phyloP scores from a whole-genome alignment of 176 grass and related monocot species.

The Avena sativa region DNA sequence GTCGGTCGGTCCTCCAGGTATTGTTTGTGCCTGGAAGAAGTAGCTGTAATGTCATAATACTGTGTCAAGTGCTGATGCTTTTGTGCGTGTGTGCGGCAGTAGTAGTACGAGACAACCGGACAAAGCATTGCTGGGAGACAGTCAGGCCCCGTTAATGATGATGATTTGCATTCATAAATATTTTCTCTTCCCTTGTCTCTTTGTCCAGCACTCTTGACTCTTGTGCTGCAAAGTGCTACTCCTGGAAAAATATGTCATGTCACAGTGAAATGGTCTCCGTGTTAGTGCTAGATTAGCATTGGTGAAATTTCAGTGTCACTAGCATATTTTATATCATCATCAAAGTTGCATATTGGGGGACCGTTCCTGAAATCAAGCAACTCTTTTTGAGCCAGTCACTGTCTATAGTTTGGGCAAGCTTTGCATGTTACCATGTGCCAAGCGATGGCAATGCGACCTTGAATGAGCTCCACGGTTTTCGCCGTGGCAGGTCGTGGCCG shows the following conservation, averaged over 20 bases:
- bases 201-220: slow-evolving; percentile 13
- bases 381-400: background rate
- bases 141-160: slow-evolving; percentile 44
- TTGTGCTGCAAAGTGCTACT: background rate
- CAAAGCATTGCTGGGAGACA: slow-evolving; percentile 42
- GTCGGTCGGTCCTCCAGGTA: slow-evolving; percentile 9
- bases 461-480: slow-evolving; percentile 26
- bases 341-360: background rate
- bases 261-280: background rate
- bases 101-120: slow-evolving; percentile 43
- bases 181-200: background rate
- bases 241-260: background rate
- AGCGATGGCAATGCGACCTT: slow-evolving; percentile 2
- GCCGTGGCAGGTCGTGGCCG: slow-evolving; percentile 27
- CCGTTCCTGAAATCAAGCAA: no score
- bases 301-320: background rate
- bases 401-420: background rate
- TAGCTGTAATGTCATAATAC: slow-evolving; percentile 46
- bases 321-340: background rate
- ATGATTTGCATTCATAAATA: slow-evolving; percentile 35
- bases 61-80: slow-evolving; percentile 48
- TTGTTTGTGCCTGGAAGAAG: slow-evolving; percentile 48
- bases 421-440: slow-evolving; percentile 7
- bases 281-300: background rate
- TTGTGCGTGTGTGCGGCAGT: slow-evolving; percentile 41